phyloP scores from a whole-genome alignment of 345 rosid genomes.

The Hypericum androsaemum region DNA sequence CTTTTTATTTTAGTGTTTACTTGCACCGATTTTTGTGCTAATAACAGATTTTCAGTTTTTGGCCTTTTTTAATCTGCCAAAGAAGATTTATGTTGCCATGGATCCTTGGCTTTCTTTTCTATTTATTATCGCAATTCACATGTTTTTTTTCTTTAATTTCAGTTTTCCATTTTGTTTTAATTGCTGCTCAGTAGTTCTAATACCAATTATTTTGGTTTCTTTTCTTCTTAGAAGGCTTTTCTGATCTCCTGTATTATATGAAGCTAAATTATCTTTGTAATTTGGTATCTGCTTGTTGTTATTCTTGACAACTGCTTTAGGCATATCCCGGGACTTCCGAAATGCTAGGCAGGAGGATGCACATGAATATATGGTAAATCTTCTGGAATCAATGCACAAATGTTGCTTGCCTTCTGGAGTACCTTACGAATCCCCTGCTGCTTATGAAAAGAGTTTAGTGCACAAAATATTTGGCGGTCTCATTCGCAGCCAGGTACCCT shows the following conservation, averaged over 20 bases:
- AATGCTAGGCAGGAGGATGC: conserved; percentile 90
- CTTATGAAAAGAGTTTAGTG: conserved; percentile 87
- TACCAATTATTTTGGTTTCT: background rate
- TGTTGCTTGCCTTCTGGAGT: conserved; percentile 94
- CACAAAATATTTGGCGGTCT: conserved; percentile 95
- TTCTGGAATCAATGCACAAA: conserved; percentile 95
- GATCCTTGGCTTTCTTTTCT: too few relatives aligned
- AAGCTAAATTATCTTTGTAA: background rate
- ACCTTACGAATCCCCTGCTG: conserved; percentile 75
- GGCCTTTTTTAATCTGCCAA: too few relatives aligned
- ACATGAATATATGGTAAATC: conserved; percentile 90
- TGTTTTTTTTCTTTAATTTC: too few relatives aligned
- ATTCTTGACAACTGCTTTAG: conserved; percentile 43
- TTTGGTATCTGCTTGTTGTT: conserved; percentile 12
- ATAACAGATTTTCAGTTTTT: background rate
- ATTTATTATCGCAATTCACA: too few relatives aligned
- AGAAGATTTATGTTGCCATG: too few relatives aligned
- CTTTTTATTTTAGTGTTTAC: background rate
- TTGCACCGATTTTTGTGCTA: background rate
- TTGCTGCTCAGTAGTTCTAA: too few relatives aligned
- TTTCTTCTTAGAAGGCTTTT: background rate
- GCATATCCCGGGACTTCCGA: conserved; percentile 80
- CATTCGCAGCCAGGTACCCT: conserved; percentile 74
- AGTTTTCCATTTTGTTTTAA: too few relatives aligned
- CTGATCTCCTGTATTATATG: too few relatives aligned